Percentiles rank a stretch among this genome's conserved stretches.
These are phyloP conservation scores for Phytopythium sindhum DNA, from an alignment of 352 stramenopile species.

Conservation along the genomic window DNA sequence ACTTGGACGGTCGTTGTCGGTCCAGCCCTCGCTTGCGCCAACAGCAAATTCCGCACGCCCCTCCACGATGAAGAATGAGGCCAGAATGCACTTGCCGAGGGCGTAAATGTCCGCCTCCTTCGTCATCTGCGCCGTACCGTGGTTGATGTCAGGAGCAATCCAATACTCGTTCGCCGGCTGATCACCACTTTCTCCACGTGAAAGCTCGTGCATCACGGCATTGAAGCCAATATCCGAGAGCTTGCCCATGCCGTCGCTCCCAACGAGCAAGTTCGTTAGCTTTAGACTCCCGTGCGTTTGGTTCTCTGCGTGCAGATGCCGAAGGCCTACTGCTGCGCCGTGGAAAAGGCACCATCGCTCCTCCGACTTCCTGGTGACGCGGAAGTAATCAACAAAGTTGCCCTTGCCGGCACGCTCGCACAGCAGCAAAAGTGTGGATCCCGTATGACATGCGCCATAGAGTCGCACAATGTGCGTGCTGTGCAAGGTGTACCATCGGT, in stretches of 20 bases:
- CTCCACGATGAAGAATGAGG: background rate
- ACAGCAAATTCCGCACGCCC: background rate
- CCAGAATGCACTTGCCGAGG: conserved; percentile 1
- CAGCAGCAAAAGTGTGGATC: background rate
- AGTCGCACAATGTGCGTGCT: background rate
- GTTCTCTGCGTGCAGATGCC: background rate
- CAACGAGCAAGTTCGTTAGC: background rate
- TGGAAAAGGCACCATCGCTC: background rate
- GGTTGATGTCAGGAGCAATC: background rate
- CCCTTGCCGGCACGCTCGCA: background rate
- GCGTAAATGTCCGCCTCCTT: background rate
- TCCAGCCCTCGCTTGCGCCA: background rate
- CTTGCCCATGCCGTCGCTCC: background rate
- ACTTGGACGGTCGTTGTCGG: background rate
- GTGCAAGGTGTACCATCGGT: background rate
- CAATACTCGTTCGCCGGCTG: background rate
- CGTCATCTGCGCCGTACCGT: background rate
- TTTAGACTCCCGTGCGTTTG: background rate
- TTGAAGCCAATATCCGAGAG: background rate
- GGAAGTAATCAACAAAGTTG: background rate
- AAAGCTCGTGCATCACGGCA: background rate
- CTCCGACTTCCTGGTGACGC: background rate
- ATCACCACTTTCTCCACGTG: background rate
- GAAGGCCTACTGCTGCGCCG: background rate
- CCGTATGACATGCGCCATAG: background rate